Percentiles rank a stretch among this genome's conserved stretches.
phyloP scores from a whole-genome alignment of 2,329 filamentous ascomycete genomes.

The Geoglossum cookeanum region DNA sequence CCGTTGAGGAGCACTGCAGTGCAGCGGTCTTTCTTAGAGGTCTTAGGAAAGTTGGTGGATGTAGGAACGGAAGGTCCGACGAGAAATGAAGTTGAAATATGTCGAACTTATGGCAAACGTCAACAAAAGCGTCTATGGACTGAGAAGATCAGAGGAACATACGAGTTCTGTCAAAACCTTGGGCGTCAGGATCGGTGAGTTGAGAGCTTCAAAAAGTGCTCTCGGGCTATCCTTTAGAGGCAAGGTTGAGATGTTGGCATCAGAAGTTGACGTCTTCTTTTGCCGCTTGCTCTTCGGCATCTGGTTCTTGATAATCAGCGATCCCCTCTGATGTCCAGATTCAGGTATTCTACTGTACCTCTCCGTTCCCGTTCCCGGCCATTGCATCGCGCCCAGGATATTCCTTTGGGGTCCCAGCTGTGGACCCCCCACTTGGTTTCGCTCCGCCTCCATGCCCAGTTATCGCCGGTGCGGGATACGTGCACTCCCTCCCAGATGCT shows the following conservation, averaged over 20 bases:
- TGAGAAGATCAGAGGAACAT: slow-evolving; percentile 6
- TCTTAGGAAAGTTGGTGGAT: slow-evolving; percentile 39
- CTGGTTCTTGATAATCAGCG: neutral
- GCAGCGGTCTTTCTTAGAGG: slow-evolving; percentile 30
- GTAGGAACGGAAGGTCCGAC: slow-evolving; percentile 52
- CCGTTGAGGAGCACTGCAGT: slow-evolving; percentile 12
- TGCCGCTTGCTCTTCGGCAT: slow-evolving; percentile 11
- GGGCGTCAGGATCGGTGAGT: slow-evolving; percentile 40
- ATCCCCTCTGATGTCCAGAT: neutral
- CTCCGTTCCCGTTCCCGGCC: neutral
- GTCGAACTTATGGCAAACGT: slow-evolving; percentile 25
- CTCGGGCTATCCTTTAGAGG: slow-evolving; percentile 13
- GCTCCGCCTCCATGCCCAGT: slow-evolving; percentile 9
- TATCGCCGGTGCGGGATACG: slow-evolving; percentile 40
- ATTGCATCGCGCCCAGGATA: slow-evolving; percentile 15
- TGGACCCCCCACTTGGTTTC: neutral
- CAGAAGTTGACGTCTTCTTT: slow-evolving; percentile 15
- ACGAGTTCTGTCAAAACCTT: slow-evolving; percentile 47
- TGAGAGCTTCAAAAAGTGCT: slow-evolving; percentile 38
- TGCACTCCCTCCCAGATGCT: slow-evolving; percentile 51
- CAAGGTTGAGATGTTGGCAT: slow-evolving; percentile 20
- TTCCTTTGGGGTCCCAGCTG: slow-evolving; percentile 23
- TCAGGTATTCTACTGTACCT: neutral
- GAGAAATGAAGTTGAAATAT: slow-evolving; percentile 54
- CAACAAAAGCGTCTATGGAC: neutral